Evolutionary conservation across 345 rosid genomes (phyloP).

Genomic region (Citrus sp.): DNA sequence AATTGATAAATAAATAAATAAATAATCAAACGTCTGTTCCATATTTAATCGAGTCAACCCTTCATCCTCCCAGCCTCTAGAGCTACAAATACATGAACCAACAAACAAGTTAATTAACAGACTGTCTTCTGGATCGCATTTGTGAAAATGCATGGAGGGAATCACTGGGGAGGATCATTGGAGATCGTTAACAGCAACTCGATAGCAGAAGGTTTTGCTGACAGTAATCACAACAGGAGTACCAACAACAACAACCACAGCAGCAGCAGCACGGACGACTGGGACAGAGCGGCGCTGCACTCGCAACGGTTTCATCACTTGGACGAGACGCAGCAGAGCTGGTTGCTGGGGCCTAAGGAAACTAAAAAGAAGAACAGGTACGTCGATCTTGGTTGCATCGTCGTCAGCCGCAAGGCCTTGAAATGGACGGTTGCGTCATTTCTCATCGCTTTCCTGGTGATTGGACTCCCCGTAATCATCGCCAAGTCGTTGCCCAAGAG

Average conservation of each 20-base stretch:
- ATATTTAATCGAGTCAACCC: neutral
- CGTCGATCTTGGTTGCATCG: conserved; percentile 74
- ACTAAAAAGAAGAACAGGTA: conserved; percentile 49
- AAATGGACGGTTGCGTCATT: conserved; percentile 47
- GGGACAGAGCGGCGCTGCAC: conserved; percentile 12
- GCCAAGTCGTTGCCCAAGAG: conserved; percentile 60
- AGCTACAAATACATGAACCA: neutral
- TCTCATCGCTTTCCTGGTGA: conserved; percentile 43
- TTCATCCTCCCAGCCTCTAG: neutral
- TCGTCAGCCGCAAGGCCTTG: conserved; percentile 51
- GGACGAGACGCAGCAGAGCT: conserved; percentile 85
- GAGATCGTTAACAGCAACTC: conserved; percentile 40
- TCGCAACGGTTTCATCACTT: conserved; percentile 30
- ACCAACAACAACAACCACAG: too few relatives aligned
- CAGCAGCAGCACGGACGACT: too few relatives aligned
- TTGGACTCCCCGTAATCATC: conserved; percentile 64
- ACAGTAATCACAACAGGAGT: too few relatives aligned
- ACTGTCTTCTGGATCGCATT: too few relatives aligned
- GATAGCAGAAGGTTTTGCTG: too few relatives aligned
- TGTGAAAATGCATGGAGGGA: conserved; percentile 50
- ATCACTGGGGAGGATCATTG: conserved; percentile 79
- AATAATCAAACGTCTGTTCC: neutral
- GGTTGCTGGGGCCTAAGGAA: conserved; percentile 58
- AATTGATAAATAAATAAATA: neutral
- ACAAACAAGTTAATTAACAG: neutral